Percentiles rank a stretch among this genome's conserved stretches.
phyloP scores from a whole-genome alignment of 768 basidiomycete genomes.

The Boletus rufocinnamomeus region DNA sequence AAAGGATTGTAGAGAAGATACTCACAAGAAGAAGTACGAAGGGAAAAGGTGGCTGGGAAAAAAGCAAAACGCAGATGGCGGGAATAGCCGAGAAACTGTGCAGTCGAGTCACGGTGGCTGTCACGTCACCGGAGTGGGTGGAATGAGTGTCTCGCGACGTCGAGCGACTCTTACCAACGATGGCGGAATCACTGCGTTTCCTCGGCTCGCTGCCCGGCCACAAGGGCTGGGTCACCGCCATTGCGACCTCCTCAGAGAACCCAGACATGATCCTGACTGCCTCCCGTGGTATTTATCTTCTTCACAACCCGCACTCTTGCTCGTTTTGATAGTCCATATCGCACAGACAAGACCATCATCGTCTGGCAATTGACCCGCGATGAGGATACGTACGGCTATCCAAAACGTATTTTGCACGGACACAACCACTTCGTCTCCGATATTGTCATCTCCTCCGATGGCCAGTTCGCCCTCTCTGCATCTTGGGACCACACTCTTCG shows the following conservation, averaged over 20 bases:
- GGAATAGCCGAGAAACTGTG: conserved; percentile 51
- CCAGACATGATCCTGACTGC: conserved; percentile 99
- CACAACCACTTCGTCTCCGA: conserved; percentile 99
- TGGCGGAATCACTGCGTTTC: conserved; percentile 87
- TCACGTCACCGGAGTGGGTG: conserved; percentile 43
- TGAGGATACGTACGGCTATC: conserved; percentile 89
- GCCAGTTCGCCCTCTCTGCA: conserved; percentile 98
- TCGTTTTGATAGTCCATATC: conserved; percentile 25
- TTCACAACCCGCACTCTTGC: conserved; percentile 8
- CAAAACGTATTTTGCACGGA: conserved; percentile 95
- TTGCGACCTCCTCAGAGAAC: conserved; percentile 98
- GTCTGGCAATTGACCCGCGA: conserved; percentile 98
- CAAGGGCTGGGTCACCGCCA: conserved; percentile 98
- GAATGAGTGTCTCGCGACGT: conserved; percentile 26
- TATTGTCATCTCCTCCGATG: conserved; percentile 98
- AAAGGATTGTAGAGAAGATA: background rate
- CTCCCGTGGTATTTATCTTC: conserved; percentile 75
- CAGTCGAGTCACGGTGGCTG: conserved; percentile 68
- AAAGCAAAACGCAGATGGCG: conserved; percentile 7
- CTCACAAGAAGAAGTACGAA: conserved; percentile 23
- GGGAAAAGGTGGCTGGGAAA: too few species aligned
- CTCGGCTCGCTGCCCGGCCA: conserved; percentile 91
- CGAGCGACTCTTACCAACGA: conserved; percentile 38
- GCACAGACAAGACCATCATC: conserved; percentile 99
- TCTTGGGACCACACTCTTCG: conserved; percentile 99